A percentile compares a stretch with the other conserved stretches of the same genome.
These are phyloP conservation scores for Knoxia roxburghii DNA, from an alignment of 257 asterid species.

Conservation along the genomic window DNA sequence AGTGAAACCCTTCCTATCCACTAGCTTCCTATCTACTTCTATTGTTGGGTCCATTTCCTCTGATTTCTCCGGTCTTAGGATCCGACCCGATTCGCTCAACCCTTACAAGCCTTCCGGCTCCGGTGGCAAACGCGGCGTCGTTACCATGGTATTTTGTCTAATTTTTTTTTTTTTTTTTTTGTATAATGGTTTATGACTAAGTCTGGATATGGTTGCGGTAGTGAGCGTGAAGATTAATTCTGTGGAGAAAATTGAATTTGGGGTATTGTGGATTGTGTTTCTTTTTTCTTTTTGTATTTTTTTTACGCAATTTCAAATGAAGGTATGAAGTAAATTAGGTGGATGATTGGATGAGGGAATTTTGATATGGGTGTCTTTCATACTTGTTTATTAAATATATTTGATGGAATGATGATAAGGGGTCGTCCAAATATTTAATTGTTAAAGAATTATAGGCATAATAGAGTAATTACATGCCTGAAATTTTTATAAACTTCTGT, in stretches of 20 bases:
- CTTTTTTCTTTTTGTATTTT: too few species aligned
- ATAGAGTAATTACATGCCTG: not conserved
- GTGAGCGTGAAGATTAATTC: too few species aligned
- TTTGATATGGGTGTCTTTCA: not conserved
- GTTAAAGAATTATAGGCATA: not conserved
- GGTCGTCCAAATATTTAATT: not conserved
- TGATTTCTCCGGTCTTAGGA: constrained; percentile 58
- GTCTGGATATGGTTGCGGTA: not conserved
- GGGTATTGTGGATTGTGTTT: not conserved
- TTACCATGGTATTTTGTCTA: constrained; percentile 59
- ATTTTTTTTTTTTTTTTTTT: not conserved
- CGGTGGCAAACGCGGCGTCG: constrained; percentile 60
- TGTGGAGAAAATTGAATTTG: not conserved
- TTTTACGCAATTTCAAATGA: not conserved
- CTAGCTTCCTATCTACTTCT: constrained; percentile 48
- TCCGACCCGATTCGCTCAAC: constrained; percentile 59
- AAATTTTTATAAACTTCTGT: too few species aligned
- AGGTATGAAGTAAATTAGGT: not conserved
- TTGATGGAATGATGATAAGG: not conserved
- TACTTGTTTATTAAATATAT: not conserved
- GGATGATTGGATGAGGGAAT: not conserved
- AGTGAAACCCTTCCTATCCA: constrained; percentile 30
- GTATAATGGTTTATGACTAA: not conserved
- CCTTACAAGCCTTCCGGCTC: constrained; percentile 26
- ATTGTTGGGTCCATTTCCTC: constrained; percentile 45